Conservation (phyloP, 2,329 filamentous ascomycete species). For the Allantophomopsis cytisporea region DNA sequence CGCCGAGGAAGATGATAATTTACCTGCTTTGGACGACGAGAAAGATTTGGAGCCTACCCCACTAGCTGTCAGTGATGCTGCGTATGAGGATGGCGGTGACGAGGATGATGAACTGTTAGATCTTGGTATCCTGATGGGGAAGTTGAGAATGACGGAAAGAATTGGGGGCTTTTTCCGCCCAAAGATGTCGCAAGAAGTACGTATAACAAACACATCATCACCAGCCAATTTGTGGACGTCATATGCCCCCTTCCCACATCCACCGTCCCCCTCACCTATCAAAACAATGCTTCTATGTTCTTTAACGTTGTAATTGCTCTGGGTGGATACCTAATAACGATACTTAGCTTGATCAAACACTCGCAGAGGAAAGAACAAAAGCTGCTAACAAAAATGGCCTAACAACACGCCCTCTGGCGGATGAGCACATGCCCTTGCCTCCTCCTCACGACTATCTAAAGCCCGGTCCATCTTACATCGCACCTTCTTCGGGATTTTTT, state of each 20-base stretch:
- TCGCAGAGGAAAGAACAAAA: background rate
- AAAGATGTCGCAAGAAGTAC: constrained; percentile 56
- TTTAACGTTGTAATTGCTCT: background rate
- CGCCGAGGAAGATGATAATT: constrained; percentile 32
- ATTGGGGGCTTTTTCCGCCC: constrained; percentile 62
- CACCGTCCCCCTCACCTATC: no score
- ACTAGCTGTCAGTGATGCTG: constrained; percentile 49
- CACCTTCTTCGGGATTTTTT: constrained; percentile 53
- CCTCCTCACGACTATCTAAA: constrained; percentile 38
- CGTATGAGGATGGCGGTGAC: constrained; percentile 50
- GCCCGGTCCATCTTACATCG: constrained; percentile 52
- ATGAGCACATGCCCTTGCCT: constrained; percentile 6
- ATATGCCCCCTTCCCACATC: no score
- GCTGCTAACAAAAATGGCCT: background rate
- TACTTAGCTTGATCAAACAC: constrained; percentile 1
- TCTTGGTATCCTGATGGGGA: constrained; percentile 57
- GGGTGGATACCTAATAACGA: background rate
- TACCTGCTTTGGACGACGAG: constrained; percentile 34
- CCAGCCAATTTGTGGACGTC: background rate
- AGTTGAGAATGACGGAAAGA: constrained; percentile 59
- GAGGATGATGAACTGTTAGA: constrained; percentile 55
- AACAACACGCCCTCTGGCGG: background rate
- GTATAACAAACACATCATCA: constrained; percentile 23
- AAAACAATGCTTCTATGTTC: no score
- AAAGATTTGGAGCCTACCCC: constrained; percentile 51